Base-by-base conservation (phyloP, 202 grass and related monocot genomes). In the Hordeum pubiflorum region DNA sequence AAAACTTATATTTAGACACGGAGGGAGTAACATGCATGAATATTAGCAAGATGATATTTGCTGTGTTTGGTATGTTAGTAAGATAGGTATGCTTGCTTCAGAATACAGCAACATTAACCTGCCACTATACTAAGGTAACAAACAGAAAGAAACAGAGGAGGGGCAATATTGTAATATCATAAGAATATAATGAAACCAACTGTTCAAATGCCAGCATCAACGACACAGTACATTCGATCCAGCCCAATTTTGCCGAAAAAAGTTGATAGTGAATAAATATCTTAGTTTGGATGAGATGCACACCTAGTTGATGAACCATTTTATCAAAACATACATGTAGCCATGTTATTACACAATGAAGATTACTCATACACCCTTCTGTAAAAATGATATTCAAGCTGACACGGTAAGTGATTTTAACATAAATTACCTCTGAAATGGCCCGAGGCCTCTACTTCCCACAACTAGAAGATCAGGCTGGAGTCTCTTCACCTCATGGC, bases 391-490 rank as follows among this genome's bases (percentile, higher is more conserved):
- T 26, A 20, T 57, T 31, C 41, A 57, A 77, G 58, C 23, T 26
- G n/a, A 77, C 71, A 63, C 4, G 58, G 24, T 5, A 9, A 38
- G 10, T 64, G 43, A 78, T 65, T 60, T 61, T 57, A 9, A 58
- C 43, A 72, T 73, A 56, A 62, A 67, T 72, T 93, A 99, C 96
- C 96, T 99, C 75, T 99, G 96, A 72, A 99, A 91, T 32, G 96
- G 96, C 72, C 96, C 92, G 34, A 99, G 90, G 63, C 96, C 96
- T 87, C 92, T 88, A 69, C 86, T 89, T 79, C 96, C 96, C 27
- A 99, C 82, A 43, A 99, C 89, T 79, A 95, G 90, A 72, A 99
- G 82, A 84, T 95, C 96, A 83, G 96, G 92, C 21, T 89, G 82
- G 68, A 91, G 66, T 83, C 88, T 81, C 80, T 99, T 99, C 74